Percentiles rank a stretch among this genome's conserved stretches.
phyloP scores from a whole-genome alignment of 305 asterid species.

The Fraxinus paxiana region DNA sequence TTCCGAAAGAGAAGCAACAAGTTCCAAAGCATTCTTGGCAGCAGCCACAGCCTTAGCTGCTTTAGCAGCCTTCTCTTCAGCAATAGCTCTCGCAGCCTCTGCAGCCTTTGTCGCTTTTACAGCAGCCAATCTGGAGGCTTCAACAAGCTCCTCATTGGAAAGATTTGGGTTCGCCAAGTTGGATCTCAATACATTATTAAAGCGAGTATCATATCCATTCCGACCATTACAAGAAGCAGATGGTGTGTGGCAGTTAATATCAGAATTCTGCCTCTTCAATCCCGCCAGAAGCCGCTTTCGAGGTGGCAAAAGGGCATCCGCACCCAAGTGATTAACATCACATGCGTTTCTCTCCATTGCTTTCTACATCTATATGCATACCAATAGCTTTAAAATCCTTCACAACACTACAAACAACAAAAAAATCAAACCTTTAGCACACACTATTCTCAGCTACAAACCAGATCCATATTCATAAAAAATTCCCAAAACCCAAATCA shows the following conservation, averaged over 20 bases:
- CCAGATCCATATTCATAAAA: neutral
- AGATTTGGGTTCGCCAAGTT: conserved; percentile 44
- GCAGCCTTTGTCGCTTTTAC: conserved; percentile 64
- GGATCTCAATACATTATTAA: conserved; percentile 42
- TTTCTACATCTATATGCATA: conserved; percentile 47
- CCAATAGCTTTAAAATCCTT: conserved; percentile 33
- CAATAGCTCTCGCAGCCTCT: conserved; percentile 69
- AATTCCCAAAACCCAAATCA: conserved; percentile 19
- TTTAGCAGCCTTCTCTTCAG: conserved; percentile 85
- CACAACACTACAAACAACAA: conserved; percentile 31
- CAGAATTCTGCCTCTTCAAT: conserved; percentile 75
- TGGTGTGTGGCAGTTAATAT: conserved; percentile 48
- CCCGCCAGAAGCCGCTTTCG: conserved; percentile 93
- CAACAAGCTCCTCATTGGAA: conserved; percentile 66
- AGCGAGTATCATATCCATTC: conserved; percentile 38
- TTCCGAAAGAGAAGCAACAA: conserved; percentile 61
- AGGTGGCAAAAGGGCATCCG: conserved; percentile 92
- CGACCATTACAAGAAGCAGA: conserved; percentile 31
- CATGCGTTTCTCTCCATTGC: conserved; percentile 59
- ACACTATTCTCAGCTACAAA: conserved; percentile 11
- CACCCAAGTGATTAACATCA: conserved; percentile 60
- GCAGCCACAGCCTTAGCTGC: conserved; percentile 84
- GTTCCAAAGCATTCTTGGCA: conserved; percentile 81
- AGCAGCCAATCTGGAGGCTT: conserved; percentile 71
- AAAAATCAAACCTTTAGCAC: conserved; percentile 26